Evolutionary conservation across 1,139 yeast species (phyloP), one percentile per base, ranked within the genome.

Genomic region (Kazachstania sp.): DNA sequence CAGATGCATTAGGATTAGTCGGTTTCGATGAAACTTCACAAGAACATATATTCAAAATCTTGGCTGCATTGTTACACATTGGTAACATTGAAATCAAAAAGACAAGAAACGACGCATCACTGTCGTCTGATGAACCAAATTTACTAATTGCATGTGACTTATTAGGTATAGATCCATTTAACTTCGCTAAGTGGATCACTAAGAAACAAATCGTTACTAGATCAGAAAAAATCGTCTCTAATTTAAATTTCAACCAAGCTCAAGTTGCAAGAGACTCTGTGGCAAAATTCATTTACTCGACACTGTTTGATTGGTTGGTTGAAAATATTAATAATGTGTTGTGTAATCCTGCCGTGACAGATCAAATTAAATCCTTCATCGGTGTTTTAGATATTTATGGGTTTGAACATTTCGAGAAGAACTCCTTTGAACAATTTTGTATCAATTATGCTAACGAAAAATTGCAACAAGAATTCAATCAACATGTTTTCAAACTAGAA

Each of bases 301-400:
- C 96, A 7, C 71, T 94, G 55, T 94, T 94, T 60, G 98, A 92
- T 65, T 94, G 99, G 99, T 77, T 94, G 54, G 98, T 92, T 30
- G 81, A 76, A 48, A 81, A 82, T 54, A 86, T 90, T 58, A 94
- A 94, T 66, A 66, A 75, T 34, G 95, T 88, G 60, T 76, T 94
- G 60, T 85, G 95, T 66, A 84, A 90, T 7, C 80, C 86, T 8
- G 83, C 79, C 41, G 81, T 86, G 43, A 69, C 70, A 35, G 75
- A 75, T 45, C 72, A 73, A 23, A 77, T 84, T 48, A 71, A 76
- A 49, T 78, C 90, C 1, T 94, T 92, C 59, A 92, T 94, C 63
- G 99, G 99, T 67, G 98, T 94, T 28, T 75, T 94, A 62, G 99
- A 94, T 81, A 94, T 94, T 59, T 90, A 90, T 65, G 98, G 98